A percentile compares a stretch with the other conserved stretches of the same genome.
Conservation (phyloP, 2,329 filamentous ascomycete species). For the Grosmannia serpens region DNA sequence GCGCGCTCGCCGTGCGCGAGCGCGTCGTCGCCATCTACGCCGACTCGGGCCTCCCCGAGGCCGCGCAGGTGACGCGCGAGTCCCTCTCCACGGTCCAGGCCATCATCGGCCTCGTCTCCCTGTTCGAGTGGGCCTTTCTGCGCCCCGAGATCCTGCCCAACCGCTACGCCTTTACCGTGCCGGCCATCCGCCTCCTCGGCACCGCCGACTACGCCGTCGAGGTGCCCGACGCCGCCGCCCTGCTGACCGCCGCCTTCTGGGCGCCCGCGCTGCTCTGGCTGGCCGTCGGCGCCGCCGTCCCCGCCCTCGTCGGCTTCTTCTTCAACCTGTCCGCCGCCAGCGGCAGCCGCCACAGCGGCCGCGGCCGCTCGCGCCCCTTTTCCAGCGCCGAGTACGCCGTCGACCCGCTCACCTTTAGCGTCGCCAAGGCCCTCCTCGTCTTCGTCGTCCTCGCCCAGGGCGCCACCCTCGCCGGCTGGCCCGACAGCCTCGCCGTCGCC, state of each 20-base stretch:
- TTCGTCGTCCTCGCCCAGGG: constrained; percentile 70
- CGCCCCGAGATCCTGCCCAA: constrained; percentile 60
- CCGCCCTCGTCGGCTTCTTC: constrained; percentile 69
- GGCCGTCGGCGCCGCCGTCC: constrained; percentile 58
- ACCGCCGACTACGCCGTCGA: constrained; percentile 50
- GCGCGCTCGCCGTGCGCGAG: constrained; percentile 52
- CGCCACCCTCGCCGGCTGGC: constrained; percentile 48
- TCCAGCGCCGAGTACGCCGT: constrained; percentile 44
- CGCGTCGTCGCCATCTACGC: constrained; percentile 54
- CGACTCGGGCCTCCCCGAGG: constrained; percentile 54
- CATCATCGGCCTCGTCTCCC: constrained; percentile 55
- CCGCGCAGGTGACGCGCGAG: constrained; percentile 54
- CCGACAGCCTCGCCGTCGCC: constrained; percentile 46
- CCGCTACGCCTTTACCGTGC: constrained; percentile 61
- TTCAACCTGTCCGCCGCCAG: constrained; percentile 65
- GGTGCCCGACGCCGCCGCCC: constrained; percentile 68
- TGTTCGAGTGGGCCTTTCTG: constrained; percentile 60
- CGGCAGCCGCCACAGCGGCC: constrained; percentile 22
- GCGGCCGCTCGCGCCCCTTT: constrained; percentile 28
- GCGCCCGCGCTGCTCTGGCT: constrained; percentile 67
- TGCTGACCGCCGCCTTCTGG: constrained; percentile 75
- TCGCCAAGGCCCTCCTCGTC: constrained; percentile 71
- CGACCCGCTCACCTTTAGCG: constrained; percentile 83
- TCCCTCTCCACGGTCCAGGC: constrained; percentile 60
- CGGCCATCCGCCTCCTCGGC: constrained; percentile 43